Base-by-base conservation (phyloP, 1,139 yeast species). In the Pichia sp. region DNA sequence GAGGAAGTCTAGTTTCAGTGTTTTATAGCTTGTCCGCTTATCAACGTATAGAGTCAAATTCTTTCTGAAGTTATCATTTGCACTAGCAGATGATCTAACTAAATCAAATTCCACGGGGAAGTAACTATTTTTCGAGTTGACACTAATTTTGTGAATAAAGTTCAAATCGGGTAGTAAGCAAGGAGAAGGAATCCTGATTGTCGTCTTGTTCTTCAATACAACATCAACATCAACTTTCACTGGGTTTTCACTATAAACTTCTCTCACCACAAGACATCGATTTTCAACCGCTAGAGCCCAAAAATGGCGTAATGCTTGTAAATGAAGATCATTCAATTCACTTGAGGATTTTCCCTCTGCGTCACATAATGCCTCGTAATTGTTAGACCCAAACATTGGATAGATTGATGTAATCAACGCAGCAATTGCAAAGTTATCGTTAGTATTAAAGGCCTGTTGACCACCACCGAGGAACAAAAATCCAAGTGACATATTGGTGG, bases 401-500 rank as follows among this genome's bases (percentile, higher is more conserved):
- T 87, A 86, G 49, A 85, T 74, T 2, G 96, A 80, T 0, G 87
- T 80, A 1, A 90, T 75, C 58, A 90, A 74, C n/a, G 85, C 74
- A 0, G 95, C 96, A 57, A 87, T 75, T 5, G 88, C 83, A 63
- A 90, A 77, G 59, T 83, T 79, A 11, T 84, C 76, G 46, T 77
- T 77, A 36, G 81, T 77, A 29, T 61, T 60, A 59, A 93, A 80
- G 0, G 96, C 93, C 70, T 83, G 89, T 67, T 90, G 97, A 0
- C 98, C 97, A 5, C 97, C 95, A 0, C 97, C 97, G 46, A 93
- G 71, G 65, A 93, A 92, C 54, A 93, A 72, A 61, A 92, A 83
- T 1, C 99, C 99, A 49, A 93, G 71, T 0, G 96, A 89, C 75
- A 89, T 79, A 64, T 87, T 90, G 2, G 85, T 77, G 0, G 95